phyloP scores from a whole-genome alignment of 148 eudicot species.

The Drosera capensis region DNA sequence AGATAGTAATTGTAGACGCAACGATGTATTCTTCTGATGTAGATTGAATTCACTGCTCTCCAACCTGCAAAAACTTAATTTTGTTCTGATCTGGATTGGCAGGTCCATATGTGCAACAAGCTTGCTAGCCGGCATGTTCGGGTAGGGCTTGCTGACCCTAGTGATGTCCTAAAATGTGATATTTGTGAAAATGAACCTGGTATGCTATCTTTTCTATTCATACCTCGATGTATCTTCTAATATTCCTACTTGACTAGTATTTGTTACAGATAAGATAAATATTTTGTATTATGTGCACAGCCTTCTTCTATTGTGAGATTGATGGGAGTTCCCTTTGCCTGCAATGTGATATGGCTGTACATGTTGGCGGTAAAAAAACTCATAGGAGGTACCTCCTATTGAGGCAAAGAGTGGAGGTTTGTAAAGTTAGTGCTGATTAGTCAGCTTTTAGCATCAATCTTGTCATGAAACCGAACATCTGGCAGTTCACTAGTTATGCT shows the following conservation, averaged over 20 bases:
- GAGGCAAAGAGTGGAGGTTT: constrained; percentile 89
- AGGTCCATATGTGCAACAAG: constrained; percentile 94
- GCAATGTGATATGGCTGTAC: constrained; percentile 94
- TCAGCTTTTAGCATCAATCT: constrained; percentile 7
- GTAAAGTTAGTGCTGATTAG: constrained; percentile 8
- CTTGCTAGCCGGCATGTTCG: constrained; percentile 89
- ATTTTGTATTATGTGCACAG: constrained; percentile 24
- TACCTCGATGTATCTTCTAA: not conserved
- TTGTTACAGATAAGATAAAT: constrained; percentile 7
- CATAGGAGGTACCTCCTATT: constrained; percentile 73
- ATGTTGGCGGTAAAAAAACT: constrained; percentile 85
- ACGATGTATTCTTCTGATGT: not conserved
- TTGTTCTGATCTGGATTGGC: constrained; percentile 5
- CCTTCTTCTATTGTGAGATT: constrained; percentile 86
- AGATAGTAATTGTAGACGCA: too few species aligned
- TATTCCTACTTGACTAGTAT: constrained; percentile 1
- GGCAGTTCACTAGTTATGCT: not conserved
- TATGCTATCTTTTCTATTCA: constrained; percentile 12
- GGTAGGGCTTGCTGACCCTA: constrained; percentile 87
- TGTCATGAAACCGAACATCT: not conserved
- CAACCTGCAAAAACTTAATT: not conserved
- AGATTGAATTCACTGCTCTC: not conserved
- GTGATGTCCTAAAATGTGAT: constrained; percentile 68
- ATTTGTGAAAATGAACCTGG: constrained; percentile 97
- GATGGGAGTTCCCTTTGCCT: constrained; percentile 96